Conservation (phyloP, 2,329 filamentous ascomycete genomes). For the Fusarium clavum region DNA sequence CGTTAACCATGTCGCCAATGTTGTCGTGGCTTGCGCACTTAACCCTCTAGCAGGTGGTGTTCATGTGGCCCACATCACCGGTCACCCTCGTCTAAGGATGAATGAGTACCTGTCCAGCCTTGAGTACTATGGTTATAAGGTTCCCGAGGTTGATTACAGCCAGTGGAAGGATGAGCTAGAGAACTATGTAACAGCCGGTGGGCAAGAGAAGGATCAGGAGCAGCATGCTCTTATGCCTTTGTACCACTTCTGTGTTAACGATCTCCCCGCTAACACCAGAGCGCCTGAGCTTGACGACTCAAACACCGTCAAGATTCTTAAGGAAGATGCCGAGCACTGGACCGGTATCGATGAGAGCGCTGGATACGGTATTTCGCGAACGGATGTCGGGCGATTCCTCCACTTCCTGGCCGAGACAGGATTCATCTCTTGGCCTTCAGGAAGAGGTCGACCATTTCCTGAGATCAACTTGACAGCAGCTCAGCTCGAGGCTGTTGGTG, state of each 20-base stretch:
- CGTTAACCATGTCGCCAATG: constrained; percentile 83
- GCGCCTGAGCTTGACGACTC: constrained; percentile 33
- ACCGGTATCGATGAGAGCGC: constrained; percentile 67
- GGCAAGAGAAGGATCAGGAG: constrained; percentile 41
- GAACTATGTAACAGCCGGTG: constrained; percentile 14
- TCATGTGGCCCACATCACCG: constrained; percentile 80
- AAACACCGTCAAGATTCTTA: constrained; percentile 74
- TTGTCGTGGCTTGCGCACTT: constrained; percentile 78
- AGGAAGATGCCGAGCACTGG: constrained; percentile 70
- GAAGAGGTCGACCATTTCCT: constrained; percentile 44
- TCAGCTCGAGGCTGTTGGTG: constrained; percentile 40
- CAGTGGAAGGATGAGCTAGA: constrained; percentile 70
- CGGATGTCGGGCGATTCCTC: constrained; percentile 46
- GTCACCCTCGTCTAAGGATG: constrained; percentile 81
- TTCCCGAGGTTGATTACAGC: constrained; percentile 54
- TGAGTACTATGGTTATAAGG: constrained; percentile 77
- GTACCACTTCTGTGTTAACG: constrained; percentile 25
- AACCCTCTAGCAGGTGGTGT: constrained; percentile 67
- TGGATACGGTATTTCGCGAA: constrained; percentile 50
- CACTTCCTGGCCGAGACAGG: constrained; percentile 47
- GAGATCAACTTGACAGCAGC: constrained; percentile 31
- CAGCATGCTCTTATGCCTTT: constrained; percentile 30
- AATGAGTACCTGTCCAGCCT: constrained; percentile 80
- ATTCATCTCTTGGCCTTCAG: constrained; percentile 48
- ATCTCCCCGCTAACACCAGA: constrained; percentile 29